Evolutionary conservation across 352 stramenopile genomes (phyloP).

Genomic region (Globisporangium sylvaticum): DNA sequence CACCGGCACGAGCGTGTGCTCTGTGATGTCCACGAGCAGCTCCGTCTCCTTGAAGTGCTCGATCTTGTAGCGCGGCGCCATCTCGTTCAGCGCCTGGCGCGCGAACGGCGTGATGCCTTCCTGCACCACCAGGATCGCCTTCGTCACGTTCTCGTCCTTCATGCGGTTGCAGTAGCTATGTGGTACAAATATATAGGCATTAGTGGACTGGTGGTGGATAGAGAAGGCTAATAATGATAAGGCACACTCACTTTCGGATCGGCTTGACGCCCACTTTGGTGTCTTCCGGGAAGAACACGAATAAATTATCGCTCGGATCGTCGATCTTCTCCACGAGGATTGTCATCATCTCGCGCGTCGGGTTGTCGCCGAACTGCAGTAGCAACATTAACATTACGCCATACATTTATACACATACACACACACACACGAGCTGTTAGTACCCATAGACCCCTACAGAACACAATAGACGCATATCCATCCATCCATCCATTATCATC

Average conservation of each 20-base stretch:
- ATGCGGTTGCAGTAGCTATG: conserved; percentile 92
- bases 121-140: conserved; percentile 97
- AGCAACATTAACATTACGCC: neutral
- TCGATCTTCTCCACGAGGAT: conserved; percentile 93
- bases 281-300: conserved; percentile 99
- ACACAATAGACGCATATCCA: neutral
- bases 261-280: conserved; percentile 98
- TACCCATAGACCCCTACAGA: neutral
- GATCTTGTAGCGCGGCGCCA: conserved; percentile 89
- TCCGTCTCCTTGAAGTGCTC: conserved; percentile 99
- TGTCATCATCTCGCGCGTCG: conserved; percentile 94
- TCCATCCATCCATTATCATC: neutral
- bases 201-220: neutral
- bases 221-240: conserved; percentile 24
- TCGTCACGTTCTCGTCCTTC: conserved; percentile 95
- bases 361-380: conserved; percentile 87
- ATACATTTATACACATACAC: neutral
- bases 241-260: conserved; percentile 86
- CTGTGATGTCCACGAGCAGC: conserved; percentile 99
- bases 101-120: conserved; percentile 97
- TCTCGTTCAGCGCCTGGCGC: conserved; percentile 95
- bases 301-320: conserved; percentile 93
- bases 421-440: neutral
- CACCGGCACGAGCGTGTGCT: conserved; percentile 98
- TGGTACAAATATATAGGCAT: neutral